phyloP scores from a whole-genome alignment of 345 rosid species.

The Ceriops tagal region DNA sequence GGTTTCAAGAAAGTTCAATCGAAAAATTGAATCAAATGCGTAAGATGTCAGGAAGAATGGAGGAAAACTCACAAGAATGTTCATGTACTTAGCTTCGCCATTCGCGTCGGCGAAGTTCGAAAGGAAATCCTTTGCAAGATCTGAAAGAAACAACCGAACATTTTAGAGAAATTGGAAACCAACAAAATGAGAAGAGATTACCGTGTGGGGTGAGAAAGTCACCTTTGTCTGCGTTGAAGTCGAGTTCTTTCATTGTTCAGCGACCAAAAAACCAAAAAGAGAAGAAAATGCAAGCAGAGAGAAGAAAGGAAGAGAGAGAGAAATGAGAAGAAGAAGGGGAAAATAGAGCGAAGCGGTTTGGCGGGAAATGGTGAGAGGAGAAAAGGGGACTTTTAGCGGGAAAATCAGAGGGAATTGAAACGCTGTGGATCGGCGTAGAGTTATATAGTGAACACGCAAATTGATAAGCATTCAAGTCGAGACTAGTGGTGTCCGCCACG shows the following conservation, averaged over 20 bases:
- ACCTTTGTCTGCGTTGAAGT: constrained; percentile 67
- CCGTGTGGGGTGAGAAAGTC: neutral
- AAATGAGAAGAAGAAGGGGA: neutral
- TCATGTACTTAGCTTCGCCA: constrained; percentile 74
- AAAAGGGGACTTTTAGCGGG: constrained; percentile 47
- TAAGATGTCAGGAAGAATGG: neutral
- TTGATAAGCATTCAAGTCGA: no score
- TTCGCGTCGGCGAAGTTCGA: constrained; percentile 58
- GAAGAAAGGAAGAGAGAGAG: constrained; percentile 4
- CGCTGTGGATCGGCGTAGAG: no score
- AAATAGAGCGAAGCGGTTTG: constrained; percentile 4
- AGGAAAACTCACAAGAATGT: constrained; percentile 61
- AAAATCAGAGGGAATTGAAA: constrained; percentile 5
- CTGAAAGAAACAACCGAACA: constrained; percentile 24
- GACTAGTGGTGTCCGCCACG: no score
- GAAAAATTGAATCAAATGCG: no score
- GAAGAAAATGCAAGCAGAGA: constrained; percentile 1
- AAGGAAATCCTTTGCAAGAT: constrained; percentile 72
- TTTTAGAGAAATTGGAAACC: neutral
- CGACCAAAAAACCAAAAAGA: neutral
- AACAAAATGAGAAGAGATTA: neutral
- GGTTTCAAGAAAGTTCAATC: no score
- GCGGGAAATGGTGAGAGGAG: constrained; percentile 5
- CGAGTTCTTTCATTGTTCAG: constrained; percentile 54
- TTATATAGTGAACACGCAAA: neutral